Percentiles rank a stretch among this genome's conserved stretches.
These are phyloP conservation scores for Pyronema domesticum DNA, from an alignment of 495 filamentous ascomycete species.

Conservation along the genomic window DNA sequence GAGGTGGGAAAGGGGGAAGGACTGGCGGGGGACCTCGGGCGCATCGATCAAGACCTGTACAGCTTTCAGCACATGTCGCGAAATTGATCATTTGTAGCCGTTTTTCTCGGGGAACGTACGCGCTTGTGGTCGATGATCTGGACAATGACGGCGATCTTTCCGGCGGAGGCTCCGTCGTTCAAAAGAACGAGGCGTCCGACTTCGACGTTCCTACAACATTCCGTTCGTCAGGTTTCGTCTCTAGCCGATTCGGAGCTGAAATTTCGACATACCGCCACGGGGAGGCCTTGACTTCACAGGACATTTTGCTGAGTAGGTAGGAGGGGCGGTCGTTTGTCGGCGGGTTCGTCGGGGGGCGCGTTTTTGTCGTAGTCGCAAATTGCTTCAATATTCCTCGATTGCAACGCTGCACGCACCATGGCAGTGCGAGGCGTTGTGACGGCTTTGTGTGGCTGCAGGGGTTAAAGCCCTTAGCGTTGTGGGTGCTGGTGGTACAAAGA, in stretches of 20 bases:
- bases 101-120: slow-evolving; percentile 43
- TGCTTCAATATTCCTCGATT: slow-evolving; percentile 12
- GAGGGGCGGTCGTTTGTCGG: slow-evolving; percentile 8
- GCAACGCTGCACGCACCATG: slow-evolving; percentile 5
- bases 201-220: slow-evolving; percentile 75
- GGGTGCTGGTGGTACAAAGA: too few species aligned
- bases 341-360: slow-evolving; percentile 10
- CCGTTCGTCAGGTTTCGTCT: slow-evolving; percentile 4
- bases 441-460: background rate
- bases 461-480: background rate
- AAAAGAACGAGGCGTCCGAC: slow-evolving; percentile 89
- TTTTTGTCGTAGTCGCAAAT: background rate
- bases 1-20: slow-evolving; percentile 56
- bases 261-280: slow-evolving; percentile 22
- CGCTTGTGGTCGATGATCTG: slow-evolving; percentile 99
- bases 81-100: background rate
- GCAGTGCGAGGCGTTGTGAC: slow-evolving; percentile 13
- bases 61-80: background rate
- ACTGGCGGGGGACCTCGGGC: slow-evolving; percentile 72
- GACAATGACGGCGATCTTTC: slow-evolving; percentile 81
- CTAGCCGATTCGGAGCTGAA: background rate
- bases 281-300: slow-evolving; percentile 21
- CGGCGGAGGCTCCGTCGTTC: slow-evolving; percentile 54
- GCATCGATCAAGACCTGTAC: slow-evolving; percentile 84
- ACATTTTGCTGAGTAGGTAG: slow-evolving; percentile 10